Evolutionary conservation across 2,329 filamentous ascomycete species (phyloP).

Genomic region (Fusarium ambrosium): DNA sequence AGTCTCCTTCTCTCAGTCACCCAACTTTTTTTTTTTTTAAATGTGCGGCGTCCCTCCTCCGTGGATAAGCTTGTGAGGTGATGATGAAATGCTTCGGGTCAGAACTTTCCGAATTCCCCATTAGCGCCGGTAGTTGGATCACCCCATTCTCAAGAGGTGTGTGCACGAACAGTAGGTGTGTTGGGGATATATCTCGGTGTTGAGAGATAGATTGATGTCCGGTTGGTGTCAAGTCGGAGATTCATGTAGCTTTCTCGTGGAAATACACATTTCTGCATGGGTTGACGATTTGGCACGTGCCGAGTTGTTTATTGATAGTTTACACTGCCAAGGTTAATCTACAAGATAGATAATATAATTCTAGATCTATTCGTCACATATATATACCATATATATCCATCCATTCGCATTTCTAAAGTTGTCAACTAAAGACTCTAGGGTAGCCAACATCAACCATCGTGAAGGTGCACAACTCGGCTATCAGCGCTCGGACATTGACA

Average conservation of each 20-base stretch:
- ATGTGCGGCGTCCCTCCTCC: slow-evolving; percentile 12
- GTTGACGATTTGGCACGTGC: background rate
- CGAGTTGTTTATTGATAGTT: background rate
- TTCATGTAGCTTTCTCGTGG: background rate
- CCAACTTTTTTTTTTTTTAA: background rate
- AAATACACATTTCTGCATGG: background rate
- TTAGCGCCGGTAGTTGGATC: slow-evolving; percentile 15
- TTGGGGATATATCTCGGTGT: background rate
- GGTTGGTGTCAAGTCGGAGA: background rate
- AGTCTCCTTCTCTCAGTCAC: background rate
- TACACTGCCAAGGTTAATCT: background rate
- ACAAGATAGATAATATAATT: background rate
- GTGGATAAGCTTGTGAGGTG: background rate
- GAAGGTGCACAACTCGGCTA: background rate
- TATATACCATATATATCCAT: background rate
- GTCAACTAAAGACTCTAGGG: background rate
- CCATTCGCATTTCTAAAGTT: background rate
- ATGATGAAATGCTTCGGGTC: slow-evolving; percentile 16
- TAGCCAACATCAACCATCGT: background rate
- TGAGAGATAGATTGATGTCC: background rate
- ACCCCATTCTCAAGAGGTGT: background rate
- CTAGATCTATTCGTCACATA: background rate
- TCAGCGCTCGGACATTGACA: background rate
- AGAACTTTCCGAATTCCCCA: slow-evolving; percentile 1
- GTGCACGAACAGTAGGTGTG: background rate